Percentiles rank a stretch among this genome's conserved stretches.
Conservation (phyloP, 345 rosid genomes). For the Syzygium aqueum region DNA sequence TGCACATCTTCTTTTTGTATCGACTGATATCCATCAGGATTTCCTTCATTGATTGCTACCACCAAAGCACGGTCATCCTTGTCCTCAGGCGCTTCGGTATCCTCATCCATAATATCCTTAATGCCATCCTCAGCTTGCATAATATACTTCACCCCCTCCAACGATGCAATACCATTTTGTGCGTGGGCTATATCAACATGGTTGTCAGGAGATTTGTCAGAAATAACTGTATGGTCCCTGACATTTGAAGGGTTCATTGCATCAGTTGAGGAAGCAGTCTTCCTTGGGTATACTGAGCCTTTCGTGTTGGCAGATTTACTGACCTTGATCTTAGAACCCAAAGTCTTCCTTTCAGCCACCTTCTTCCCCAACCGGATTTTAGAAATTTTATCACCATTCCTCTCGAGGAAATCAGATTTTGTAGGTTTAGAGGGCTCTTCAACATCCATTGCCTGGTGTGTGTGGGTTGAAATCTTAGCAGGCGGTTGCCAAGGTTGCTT, state of each 20-base stretch:
- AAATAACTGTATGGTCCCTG: conserved; percentile 10
- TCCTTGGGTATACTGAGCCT: conserved; percentile 49
- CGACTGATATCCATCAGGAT: conserved; percentile 4
- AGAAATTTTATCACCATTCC: conserved; percentile 13
- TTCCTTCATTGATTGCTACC: conserved; percentile 10
- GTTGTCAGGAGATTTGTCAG: conserved; percentile 1
- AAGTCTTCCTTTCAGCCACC: conserved; percentile 36
- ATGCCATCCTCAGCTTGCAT: conserved; percentile 9
- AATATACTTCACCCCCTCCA: conserved; percentile 10
- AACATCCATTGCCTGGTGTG: background rate
- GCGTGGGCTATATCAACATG: conserved; percentile 16
- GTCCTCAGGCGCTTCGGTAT: conserved; percentile 50
- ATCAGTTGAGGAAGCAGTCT: conserved; percentile 19
- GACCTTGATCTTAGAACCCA: conserved; percentile 47
- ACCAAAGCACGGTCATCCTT: conserved; percentile 16
- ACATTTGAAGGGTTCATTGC: conserved; percentile 8
- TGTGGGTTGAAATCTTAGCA: background rate
- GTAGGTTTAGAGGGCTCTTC: conserved; percentile 9
- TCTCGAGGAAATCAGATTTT: conserved; percentile 13
- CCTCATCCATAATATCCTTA: conserved; percentile 23
- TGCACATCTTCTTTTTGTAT: conserved; percentile 9
- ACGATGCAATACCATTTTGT: conserved; percentile 11
- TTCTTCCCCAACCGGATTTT: conserved; percentile 33
- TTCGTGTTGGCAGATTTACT: conserved; percentile 28
- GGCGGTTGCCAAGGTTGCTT: background rate